Base-by-base conservation (phyloP, 2,329 filamentous ascomycete species). In the Grosmannia huntii region DNA sequence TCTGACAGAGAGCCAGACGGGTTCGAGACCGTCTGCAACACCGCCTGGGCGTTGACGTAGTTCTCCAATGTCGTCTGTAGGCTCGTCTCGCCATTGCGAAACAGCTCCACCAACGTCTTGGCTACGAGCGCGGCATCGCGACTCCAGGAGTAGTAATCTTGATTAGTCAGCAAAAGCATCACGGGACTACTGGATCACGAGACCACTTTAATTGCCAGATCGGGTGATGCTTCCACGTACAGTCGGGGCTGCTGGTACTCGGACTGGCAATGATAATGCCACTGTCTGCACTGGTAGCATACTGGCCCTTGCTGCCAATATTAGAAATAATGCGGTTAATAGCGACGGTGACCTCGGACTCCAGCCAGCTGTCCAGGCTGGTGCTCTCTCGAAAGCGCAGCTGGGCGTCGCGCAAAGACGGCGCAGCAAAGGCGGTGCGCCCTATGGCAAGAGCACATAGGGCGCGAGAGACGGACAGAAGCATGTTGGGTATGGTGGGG, bases 101-200 rank as follows among this genome's bases (percentile, higher is more conserved):
- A 86, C 23, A 80, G 75, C 64, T 91, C 87, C 10, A 87, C 74
- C 19, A 91, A 70, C 27, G 75, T 73, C 71, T 89, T 89, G 72
- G 87, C 81, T 2, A 83, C 82, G 33, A 91, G 75, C 27, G 84
- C 85, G 19, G 85, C 79, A 68, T 92, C 88, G 65, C 88, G 75
- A 1, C 84, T 89, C 88, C 88, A 92, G 1, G 86, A 89, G 66
- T 83, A 91, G 66, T 80, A 90, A 69, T 91, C 60, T 61, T 5
- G 19, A 3, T 19, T 16, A 36, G 49, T n/a, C 41, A 38, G 41
- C 25, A 6, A 2, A 9, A 33, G 31, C 31, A 33, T 33, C 31
- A 33, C 31, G 31, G 31, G 31, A 33, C 31, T 33, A 38, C 11
- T 11, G 31, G 12, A 2, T 23, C 25, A 46, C 44, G 11, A 31